Evolutionary conservation across 202 grass and related monocot species (phyloP).

Genomic region (Carex arenaria): DNA sequence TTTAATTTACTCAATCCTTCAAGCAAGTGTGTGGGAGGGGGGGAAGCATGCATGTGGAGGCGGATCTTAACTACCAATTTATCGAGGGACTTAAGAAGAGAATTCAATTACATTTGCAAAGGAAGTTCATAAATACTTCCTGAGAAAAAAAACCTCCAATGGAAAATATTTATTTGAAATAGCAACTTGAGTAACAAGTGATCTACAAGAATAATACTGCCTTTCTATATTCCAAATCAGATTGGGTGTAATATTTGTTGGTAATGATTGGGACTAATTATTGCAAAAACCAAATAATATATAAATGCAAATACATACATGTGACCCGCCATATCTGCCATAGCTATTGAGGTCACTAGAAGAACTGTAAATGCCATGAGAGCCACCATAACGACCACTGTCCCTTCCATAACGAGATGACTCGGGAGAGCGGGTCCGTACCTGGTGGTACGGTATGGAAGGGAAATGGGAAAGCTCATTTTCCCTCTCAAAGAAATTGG

Average conservation of each 20-base stretch:
- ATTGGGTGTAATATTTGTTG: neutral
- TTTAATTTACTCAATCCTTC: no score
- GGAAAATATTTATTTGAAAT: no score
- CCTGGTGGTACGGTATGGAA: slow-evolving; percentile 56
- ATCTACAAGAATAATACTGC: no score
- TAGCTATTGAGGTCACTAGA: slow-evolving; percentile 60
- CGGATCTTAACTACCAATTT: no score
- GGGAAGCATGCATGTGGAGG: no score
- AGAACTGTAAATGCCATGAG: slow-evolving; percentile 50
- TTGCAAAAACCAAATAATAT: neutral
- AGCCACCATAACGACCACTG: slow-evolving; percentile 40
- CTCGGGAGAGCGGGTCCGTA: slow-evolving; percentile 53
- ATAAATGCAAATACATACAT: slow-evolving; percentile 42
- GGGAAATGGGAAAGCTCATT: slow-evolving; percentile 55
- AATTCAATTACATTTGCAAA: no score
- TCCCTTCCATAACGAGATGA: slow-evolving; percentile 75
- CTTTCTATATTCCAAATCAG: neutral
- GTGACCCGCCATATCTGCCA: slow-evolving; percentile 46
- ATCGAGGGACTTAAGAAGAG: no score
- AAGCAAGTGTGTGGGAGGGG: no score
- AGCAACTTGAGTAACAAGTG: no score
- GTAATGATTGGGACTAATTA: neutral
- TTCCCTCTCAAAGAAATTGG: slow-evolving; percentile 98
- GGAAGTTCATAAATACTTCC: no score
- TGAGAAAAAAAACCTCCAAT: no score